Percentiles rank a stretch among this genome's conserved stretches.
Evolutionary conservation across 257 asterid genomes (phyloP).

Genomic region (Solanum chilense): DNA sequence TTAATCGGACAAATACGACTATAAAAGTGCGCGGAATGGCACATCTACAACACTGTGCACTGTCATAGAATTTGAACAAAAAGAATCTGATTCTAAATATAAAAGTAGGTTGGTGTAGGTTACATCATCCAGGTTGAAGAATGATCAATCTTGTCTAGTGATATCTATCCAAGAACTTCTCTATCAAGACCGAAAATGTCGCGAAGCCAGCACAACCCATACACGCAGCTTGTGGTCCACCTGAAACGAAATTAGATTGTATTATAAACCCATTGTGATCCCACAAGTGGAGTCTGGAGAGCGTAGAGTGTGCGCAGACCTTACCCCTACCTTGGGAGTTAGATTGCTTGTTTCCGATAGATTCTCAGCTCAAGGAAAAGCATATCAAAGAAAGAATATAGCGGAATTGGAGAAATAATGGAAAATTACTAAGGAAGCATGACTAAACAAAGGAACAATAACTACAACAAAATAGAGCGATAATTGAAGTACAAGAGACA

Average conservation of each 20-base stretch:
- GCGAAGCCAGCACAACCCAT: constrained; percentile 46
- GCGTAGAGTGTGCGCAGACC: background rate
- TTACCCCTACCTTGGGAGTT: background rate
- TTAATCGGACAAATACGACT: background rate
- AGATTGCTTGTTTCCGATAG: background rate
- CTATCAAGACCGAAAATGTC: constrained; percentile 45
- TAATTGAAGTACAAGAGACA: too few species aligned
- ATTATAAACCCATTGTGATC: background rate
- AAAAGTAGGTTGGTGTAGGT: background rate
- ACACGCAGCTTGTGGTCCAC: constrained; percentile 49
- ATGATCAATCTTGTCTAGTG: background rate
- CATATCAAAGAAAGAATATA: background rate
- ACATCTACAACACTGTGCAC: background rate
- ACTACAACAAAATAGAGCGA: background rate
- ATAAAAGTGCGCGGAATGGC: background rate
- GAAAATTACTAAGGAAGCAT: background rate
- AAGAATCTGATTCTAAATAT: background rate
- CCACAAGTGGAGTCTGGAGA: background rate
- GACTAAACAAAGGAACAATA: background rate
- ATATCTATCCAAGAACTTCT: constrained; percentile 39
- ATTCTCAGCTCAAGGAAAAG: background rate
- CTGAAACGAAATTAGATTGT: constrained; percentile 1
- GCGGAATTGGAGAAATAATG: background rate
- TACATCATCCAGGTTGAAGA: background rate
- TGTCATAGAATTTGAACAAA: background rate